A percentile compares a stretch with the other conserved stretches of the same genome.
Evolutionary conservation across 2,329 filamentous ascomycete species (phyloP).

Genomic region (Ceratocystis cacaofunesta): DNA sequence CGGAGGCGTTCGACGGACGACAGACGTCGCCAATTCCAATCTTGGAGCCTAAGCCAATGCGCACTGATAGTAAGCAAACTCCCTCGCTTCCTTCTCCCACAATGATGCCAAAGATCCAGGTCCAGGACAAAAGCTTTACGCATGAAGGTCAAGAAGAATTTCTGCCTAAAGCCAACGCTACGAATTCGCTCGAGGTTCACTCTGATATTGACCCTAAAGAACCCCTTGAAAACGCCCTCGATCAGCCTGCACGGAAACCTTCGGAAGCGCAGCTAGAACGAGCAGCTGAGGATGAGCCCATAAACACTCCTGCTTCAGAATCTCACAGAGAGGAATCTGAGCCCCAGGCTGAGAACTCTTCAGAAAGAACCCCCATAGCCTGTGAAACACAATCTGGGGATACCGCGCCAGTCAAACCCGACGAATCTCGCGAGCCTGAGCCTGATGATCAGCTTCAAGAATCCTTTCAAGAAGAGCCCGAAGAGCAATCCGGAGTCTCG

Average conservation of each 20-base stretch:
- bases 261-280: background rate
- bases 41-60: background rate
- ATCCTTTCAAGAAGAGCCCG: background rate
- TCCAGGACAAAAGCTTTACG: background rate
- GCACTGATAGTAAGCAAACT: conserved; percentile 6
- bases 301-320: background rate
- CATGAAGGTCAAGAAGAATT: background rate
- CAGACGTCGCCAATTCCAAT: background rate
- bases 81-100: background rate
- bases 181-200: background rate
- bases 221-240: background rate
- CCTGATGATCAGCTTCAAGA: background rate
- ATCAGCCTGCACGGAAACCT: background rate
- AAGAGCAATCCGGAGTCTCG: background rate
- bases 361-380: background rate
- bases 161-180: background rate
- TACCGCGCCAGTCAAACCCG: background rate
- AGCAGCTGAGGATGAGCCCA: background rate
- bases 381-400: background rate
- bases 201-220: conserved; percentile 4
- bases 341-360: background rate
- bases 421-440: background rate
- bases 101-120: conserved; percentile 1
- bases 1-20: background rate
- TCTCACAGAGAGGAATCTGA: background rate